Base-by-base conservation (phyloP, 108 stramenopile genomes). In the Nannochloropsis salina region DNA sequence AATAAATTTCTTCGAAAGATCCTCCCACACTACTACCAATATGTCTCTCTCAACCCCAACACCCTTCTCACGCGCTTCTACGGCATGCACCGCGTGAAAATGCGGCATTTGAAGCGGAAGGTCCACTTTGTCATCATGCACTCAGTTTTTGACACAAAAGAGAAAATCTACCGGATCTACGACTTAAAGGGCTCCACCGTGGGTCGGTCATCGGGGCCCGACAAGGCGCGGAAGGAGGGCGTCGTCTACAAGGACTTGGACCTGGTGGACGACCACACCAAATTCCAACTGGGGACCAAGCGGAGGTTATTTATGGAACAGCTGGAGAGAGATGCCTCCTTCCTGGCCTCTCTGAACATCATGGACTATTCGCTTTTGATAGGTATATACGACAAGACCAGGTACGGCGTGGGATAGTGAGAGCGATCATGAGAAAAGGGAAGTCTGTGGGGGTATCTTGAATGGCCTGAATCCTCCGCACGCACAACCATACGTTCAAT, bases 21-120 rank as follows among this genome's bases (percentile, higher is more conserved):
- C 88, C 89, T 97, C 45, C 97, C 97, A 0, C 95, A 97, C 86
- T 99, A 99, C 90, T 99, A 96, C 92, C 93, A 93, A 47, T 95
- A 98, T 90, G 93, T 96, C 81, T 84, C 87, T 80, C 88, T 94
- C 85, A 96, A 98, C 90, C 96, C 97, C 6, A 94, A 97, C 87
- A 96, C 99, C 3, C 86, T 97, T 79, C 83, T 99, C 9, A 93
- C 96, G 41, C 93, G 96, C 85, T 97, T 98, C 87, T 93, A 94
- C 82, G 99, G 99, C 83, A 98, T 99, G 97, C 97, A 98, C 87
- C 96, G 99, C 82, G 95, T 99, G 6, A 97, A 98, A 81, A 94
- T 97, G 85, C 98, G 94, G 85, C 97, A 99, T 90, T 89, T 99
- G 81, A 98, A 98, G 91, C 95, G 96, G 31, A 91, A 86, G 80